Evolutionary conservation across 768 basidiomycete genomes (phyloP).

Genomic region (Kwoniella botswanensis): DNA sequence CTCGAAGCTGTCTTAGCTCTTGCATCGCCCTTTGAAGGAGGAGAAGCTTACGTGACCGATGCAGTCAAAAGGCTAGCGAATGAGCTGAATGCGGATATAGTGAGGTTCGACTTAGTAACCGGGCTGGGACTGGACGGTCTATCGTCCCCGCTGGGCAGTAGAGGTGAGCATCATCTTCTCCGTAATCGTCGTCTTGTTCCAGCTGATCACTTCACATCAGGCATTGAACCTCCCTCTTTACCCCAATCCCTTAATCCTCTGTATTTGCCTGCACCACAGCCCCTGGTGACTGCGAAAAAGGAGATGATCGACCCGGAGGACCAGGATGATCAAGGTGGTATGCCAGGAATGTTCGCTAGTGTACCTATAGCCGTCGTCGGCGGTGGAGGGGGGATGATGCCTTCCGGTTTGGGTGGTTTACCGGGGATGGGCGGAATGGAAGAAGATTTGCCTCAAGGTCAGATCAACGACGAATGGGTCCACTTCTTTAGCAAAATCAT

Average conservation of each 20-base stretch:
- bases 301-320: constrained; percentile 59
- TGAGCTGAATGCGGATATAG: constrained; percentile 75
- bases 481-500: constrained; percentile 51
- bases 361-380: constrained; percentile 32
- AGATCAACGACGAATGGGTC: constrained; percentile 63
- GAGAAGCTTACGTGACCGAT: constrained; percentile 77
- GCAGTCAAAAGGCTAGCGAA: constrained; percentile 79
- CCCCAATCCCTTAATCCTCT: constrained; percentile 17
- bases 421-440: constrained; percentile 16
- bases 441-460: constrained; percentile 18
- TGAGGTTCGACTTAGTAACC: constrained; percentile 79
- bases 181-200: not conserved
- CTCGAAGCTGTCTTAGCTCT: constrained; percentile 33
- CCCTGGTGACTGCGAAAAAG: constrained; percentile 35
- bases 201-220: not conserved
- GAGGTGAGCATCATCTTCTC: constrained; percentile 12
- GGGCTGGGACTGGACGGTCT: constrained; percentile 86
- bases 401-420: constrained; percentile 9
- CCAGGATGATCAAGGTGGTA: constrained; percentile 60
- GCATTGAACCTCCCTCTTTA: constrained; percentile 11
- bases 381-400: constrained; percentile 18
- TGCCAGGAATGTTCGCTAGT: constrained; percentile 51
- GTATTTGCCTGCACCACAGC: constrained; percentile 67
- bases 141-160: constrained; percentile 65
- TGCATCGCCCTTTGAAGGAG: constrained; percentile 77